Conservation (phyloP, 257 asterid species). For the Jaltomata sinuosa region DNA sequence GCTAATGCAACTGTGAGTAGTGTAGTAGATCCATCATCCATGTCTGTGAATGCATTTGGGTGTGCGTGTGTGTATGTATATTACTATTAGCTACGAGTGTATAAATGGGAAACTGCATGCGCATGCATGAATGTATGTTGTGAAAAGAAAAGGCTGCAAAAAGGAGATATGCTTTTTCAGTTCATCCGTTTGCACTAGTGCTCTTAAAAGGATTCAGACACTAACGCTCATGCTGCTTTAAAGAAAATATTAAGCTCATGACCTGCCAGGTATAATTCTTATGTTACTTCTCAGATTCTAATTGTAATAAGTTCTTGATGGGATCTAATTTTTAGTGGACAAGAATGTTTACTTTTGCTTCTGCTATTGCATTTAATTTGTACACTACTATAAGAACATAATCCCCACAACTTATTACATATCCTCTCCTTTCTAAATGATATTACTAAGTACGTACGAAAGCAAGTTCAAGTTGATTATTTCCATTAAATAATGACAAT, state of each 20-base stretch:
- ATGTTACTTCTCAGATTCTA: not conserved
- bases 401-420: no score
- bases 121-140: not conserved
- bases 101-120: not conserved
- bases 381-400: no score
- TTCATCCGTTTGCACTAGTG: not conserved
- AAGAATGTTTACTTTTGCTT: not conserved
- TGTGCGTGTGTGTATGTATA: not conserved
- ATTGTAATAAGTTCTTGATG: not conserved
- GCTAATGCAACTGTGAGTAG: not conserved
- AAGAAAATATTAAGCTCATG: not conserved
- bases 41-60: not conserved
- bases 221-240: not conserved
- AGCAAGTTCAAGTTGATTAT: not conserved
- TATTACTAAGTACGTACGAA: not conserved
- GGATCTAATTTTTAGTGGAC: not conserved
- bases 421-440: not conserved
- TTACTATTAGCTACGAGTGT: not conserved
- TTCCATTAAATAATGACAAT: not conserved
- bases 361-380: not conserved
- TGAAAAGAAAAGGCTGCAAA: not conserved
- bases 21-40: not conserved
- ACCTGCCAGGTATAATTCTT: not conserved
- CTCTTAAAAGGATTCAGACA: not conserved
- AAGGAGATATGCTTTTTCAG: not conserved